phyloP scores from a whole-genome alignment of 2,329 filamentous ascomycete species.

The Alternaria alternata region DNA sequence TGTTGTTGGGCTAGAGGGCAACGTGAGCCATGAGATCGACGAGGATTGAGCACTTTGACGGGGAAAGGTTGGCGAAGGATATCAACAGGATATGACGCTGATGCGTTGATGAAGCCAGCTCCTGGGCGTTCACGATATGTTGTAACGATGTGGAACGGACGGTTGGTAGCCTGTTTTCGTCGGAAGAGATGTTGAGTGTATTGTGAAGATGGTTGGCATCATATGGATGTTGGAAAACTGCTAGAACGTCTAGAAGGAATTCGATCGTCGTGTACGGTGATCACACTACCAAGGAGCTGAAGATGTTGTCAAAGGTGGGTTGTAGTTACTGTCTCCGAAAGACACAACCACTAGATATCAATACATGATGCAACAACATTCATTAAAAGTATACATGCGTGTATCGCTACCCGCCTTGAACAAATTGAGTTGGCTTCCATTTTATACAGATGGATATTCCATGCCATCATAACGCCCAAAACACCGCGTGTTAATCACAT shows the following conservation, averaged over 20 bases:
- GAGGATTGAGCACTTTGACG: background rate
- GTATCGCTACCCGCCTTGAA: conserved; percentile 1
- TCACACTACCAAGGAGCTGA: background rate
- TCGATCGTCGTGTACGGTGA: background rate
- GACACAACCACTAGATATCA: background rate
- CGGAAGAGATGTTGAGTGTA: background rate
- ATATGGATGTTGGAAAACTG: background rate
- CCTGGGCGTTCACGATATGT: background rate
- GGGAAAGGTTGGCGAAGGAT: background rate
- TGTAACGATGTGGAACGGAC: background rate
- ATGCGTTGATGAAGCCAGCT: background rate
- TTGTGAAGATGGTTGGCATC: background rate
- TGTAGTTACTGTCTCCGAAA: background rate
- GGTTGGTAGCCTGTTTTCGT: background rate
- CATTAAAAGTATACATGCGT: background rate
- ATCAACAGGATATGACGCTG: background rate
- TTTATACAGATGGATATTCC: background rate
- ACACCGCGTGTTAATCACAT: background rate
- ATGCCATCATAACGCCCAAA: conserved; percentile 12
- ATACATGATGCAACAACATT: background rate
- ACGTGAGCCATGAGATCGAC: background rate
- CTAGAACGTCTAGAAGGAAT: background rate
- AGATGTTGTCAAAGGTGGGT: background rate
- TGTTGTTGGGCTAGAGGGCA: background rate
- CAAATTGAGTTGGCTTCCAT: background rate